A percentile compares a stretch with the other conserved stretches of the same genome.
phyloP scores from a whole-genome alignment of 164 flowering plant species.

The Nymphaea thermarum region DNA sequence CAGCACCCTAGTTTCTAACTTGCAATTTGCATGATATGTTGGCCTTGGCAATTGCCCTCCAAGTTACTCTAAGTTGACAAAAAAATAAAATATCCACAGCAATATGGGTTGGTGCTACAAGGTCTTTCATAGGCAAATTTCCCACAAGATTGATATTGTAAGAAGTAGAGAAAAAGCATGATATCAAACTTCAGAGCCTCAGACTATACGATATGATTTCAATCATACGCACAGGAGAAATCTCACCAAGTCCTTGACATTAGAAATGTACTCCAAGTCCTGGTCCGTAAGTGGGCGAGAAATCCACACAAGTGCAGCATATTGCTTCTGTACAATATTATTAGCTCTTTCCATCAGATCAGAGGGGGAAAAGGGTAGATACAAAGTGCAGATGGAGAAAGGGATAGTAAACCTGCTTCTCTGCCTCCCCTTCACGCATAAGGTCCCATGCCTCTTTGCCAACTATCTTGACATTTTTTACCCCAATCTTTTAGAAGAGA shows the following conservation, averaged over 20 bases:
- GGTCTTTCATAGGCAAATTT: no score
- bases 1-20: no score
- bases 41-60: background rate
- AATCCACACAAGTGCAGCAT: constrained; percentile 94
- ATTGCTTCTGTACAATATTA: constrained; percentile 66
- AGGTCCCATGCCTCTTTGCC: constrained; percentile 66
- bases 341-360: background rate
- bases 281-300: constrained; percentile 66
- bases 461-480: constrained; percentile 57
- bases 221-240: background rate
- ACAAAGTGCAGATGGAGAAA: background rate
- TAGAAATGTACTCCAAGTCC: constrained; percentile 47
- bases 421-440: constrained; percentile 98
- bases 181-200: background rate
- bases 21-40: no score
- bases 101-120: background rate
- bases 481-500: constrained; percentile 39
- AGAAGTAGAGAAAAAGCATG: background rate
- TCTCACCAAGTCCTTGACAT: constrained; percentile 61
- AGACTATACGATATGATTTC: background rate
- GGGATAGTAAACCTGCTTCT: constrained; percentile 61
- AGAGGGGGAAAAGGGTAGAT: background rate
- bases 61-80: no score
- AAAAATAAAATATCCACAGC: background rate
- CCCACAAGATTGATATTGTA: no score